These are phyloP conservation scores for Priceomyces carsonii DNA, from an alignment of 805 yeast genomes.

Conservation along the genomic window DNA sequence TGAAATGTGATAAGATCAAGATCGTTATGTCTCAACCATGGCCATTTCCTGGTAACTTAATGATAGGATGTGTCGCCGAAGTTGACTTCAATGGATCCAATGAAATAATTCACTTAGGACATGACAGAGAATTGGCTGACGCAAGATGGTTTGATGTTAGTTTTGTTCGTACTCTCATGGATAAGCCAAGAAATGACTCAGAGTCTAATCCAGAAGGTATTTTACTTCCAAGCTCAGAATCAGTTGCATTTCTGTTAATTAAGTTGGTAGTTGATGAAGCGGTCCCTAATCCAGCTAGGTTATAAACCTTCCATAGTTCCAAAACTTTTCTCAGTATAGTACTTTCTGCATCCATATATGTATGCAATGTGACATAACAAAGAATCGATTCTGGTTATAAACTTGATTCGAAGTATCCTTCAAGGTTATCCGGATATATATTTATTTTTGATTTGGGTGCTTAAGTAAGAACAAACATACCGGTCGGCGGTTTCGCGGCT, in stretches of 20 bases:
- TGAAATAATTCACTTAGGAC: conserved; percentile 67
- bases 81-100: conserved; percentile 70
- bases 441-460: no score
- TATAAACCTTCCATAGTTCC: conserved; percentile 2
- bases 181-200: conserved; percentile 18
- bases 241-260: conserved; percentile 47
- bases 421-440: no score
- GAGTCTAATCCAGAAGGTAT: conserved; percentile 37
- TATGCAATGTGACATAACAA: no score
- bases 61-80: conserved; percentile 87
- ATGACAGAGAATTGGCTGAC: conserved; percentile 83
- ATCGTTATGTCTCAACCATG: conserved; percentile 87
- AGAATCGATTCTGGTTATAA: no score
- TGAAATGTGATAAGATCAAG: conserved; percentile 55
- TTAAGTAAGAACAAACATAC: no score
- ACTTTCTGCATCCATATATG: no score
- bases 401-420: no score
- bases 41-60: conserved; percentile 94
- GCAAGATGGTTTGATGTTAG: conserved; percentile 79
- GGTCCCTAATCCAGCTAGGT: neutral
- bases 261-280: conserved; percentile 37
- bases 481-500: no score
- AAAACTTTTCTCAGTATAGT: no score
- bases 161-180: conserved; percentile 47
- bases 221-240: conserved; percentile 42